phyloP scores from a whole-genome alignment of 2,329 filamentous ascomycete species.

The Bipolaris gigantea region DNA sequence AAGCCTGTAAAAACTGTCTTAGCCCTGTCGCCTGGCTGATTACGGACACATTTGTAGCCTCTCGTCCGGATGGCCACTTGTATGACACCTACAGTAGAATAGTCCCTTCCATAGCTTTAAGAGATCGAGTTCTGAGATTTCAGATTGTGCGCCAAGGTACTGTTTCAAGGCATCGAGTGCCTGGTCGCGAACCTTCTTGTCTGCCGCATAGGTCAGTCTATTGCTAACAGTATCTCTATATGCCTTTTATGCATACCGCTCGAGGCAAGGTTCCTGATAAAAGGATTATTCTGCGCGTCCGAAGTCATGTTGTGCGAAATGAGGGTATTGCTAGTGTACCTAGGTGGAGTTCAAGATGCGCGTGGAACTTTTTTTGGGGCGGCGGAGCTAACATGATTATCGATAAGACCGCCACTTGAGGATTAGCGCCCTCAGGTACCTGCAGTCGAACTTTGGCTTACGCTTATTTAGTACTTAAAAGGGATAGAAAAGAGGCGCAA shows the following conservation, averaged over 20 bases:
- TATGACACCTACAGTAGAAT: constrained; percentile 69
- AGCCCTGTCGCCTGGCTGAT: constrained; percentile 5
- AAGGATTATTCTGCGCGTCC: constrained; percentile 61
- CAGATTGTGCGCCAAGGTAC: constrained; percentile 68
- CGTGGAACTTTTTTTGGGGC: constrained; percentile 29
- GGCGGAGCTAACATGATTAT: constrained; percentile 6
- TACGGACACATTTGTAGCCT: neutral
- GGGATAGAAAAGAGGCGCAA: neutral
- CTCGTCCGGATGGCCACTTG: neutral
- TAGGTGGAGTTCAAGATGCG: constrained; percentile 4
- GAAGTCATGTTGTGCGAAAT: constrained; percentile 32
- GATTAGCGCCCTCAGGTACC: neutral
- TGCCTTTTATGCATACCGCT: constrained; percentile 62
- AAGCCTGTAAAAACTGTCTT: constrained; percentile 55
- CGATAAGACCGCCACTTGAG: constrained; percentile 21
- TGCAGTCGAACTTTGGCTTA: neutral
- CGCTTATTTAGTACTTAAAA: no score
- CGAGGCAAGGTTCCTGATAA: constrained; percentile 80
- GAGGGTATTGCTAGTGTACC: constrained; percentile 4
- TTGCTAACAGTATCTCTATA: neutral
- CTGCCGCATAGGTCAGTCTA: constrained; percentile 51
- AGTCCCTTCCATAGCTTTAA: constrained; percentile 94
- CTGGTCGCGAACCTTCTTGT: constrained; percentile 75
- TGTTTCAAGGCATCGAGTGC: constrained; percentile 75
- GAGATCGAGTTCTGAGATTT: constrained; percentile 69